phyloP scores from a whole-genome alignment of 179 eudicot genomes.

The Spinacia oleracea region DNA sequence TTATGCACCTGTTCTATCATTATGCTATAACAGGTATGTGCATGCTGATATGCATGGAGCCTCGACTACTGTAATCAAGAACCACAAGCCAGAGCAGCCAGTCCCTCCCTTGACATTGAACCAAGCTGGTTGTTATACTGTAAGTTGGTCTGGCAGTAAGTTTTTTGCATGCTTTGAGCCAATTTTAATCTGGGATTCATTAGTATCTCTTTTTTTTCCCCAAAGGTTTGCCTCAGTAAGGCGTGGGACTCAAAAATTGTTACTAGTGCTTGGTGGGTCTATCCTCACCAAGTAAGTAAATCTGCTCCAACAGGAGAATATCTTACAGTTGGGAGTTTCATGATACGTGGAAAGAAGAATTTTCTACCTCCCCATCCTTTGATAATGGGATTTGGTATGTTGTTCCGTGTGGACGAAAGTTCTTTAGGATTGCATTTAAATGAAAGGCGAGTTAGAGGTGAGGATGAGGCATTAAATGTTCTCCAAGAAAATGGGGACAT shows the following conservation, averaged over 20 bases:
- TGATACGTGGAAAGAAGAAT: slow-evolving; percentile 99
- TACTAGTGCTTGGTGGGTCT: slow-evolving; percentile 99
- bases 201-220: neutral
- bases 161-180: neutral
- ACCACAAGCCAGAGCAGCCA: slow-evolving; percentile 83
- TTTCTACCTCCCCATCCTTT: slow-evolving; percentile 97
- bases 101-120: slow-evolving; percentile 94
- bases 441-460: slow-evolving; percentile 97
- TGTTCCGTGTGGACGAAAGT: slow-evolving; percentile 94
- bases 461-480: slow-evolving; percentile 70
- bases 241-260: slow-evolving; percentile 99
- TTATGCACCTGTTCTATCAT: neutral
- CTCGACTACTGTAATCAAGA: slow-evolving; percentile 94
- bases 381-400: slow-evolving; percentile 88
- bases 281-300: slow-evolving; percentile 97
- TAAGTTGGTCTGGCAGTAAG: slow-evolving; percentile 39
- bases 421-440: slow-evolving; percentile 95
- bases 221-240: slow-evolving; percentile 93
- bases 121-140: slow-evolving; percentile 96
- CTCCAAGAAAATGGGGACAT: slow-evolving; percentile 43
- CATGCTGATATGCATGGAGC: slow-evolving; percentile 99
- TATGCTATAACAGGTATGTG: slow-evolving; percentile 61
- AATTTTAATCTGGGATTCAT: neutral
- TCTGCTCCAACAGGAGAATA: slow-evolving; percentile 99
- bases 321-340: slow-evolving; percentile 97